Percentiles rank a stretch among this genome's conserved stretches.
Conservation (phyloP, 495 filamentous ascomycete species). For the Penicillium mononematosum region DNA sequence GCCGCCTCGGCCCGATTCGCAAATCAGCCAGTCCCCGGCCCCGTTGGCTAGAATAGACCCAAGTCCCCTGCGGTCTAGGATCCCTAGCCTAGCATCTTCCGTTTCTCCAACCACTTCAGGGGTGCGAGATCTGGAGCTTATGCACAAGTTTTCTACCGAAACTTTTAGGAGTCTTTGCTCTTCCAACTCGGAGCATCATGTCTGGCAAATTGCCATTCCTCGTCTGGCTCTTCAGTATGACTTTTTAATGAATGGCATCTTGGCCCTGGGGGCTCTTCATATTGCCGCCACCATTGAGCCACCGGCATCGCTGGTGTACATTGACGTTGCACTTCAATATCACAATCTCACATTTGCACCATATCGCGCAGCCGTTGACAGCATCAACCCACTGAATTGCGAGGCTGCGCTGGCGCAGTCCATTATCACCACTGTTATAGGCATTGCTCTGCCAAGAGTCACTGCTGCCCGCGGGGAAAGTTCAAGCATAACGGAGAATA, state of each 20-base stretch:
- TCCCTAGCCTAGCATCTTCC: conserved; percentile 22
- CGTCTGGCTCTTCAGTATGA: conserved; percentile 48
- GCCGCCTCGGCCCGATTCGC: conserved; percentile 20
- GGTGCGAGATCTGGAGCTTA: conserved; percentile 38
- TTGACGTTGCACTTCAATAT: conserved; percentile 50
- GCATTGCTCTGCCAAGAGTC: conserved; percentile 47
- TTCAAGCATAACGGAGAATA: conserved; percentile 39
- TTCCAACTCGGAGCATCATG: conserved; percentile 25
- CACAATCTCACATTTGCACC: conserved; percentile 49
- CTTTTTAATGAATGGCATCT: conserved; percentile 56
- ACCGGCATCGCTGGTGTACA: conserved; percentile 42
- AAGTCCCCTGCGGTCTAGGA: conserved; percentile 17
- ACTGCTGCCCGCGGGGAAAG: conserved; percentile 33
- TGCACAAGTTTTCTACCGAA: conserved; percentile 45
- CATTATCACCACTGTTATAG: conserved; percentile 48
- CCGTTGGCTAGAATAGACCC: conserved; percentile 8
- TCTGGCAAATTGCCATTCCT: conserved; percentile 46
- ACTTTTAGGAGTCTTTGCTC: conserved; percentile 39
- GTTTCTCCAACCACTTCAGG: conserved; percentile 23
- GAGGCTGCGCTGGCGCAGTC: conserved; percentile 54
- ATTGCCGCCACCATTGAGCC: conserved; percentile 42
- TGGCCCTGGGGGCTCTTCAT: conserved; percentile 55
- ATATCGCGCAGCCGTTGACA: conserved; percentile 45
- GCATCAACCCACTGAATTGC: conserved; percentile 47
- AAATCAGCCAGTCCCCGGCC: conserved; percentile 7